Evolutionary conservation across 2,329 filamentous ascomycete genomes (phyloP), one percentile per base, ranked within the genome.

Genomic region (Furcasterigmium furcatum): DNA sequence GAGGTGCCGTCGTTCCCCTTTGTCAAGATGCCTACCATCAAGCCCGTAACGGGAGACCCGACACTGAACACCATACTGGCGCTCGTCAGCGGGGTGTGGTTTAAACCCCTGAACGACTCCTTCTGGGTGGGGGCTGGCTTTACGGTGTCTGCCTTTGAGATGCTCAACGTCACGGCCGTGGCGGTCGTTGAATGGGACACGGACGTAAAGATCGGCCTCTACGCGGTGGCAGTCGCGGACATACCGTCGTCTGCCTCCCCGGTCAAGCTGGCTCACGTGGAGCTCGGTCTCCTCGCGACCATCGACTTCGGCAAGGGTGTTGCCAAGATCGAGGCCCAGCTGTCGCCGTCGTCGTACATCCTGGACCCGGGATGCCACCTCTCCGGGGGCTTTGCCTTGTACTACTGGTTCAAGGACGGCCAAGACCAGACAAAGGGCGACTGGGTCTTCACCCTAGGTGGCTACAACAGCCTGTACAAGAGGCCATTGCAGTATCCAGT

Each of bases 391-490:
- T 66, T 69, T 41, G 70, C 64, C 0, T 55, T 74, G 2, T 65
- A 54, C 45, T 63, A 59, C 47, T 73, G 66, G 65, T 72, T 68
- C 39, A 58, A 55, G 3, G 49, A 58, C 32, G 29, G 12, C 10
- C 9, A 35, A 3, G 43, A 51, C 19, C 48, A 29, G 25, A 29
- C 25, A 29, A 29, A 52, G 5, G 72, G 72, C 2, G 58, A 73
- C 48, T 75, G 56, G 43, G 71, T 75, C 12, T 71, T 74, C 46
- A 67, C 65, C 3, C 46, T 73, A 20, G 73, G 73, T 5, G 73
- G 72, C 2, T 76, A 70, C 49, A 71, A 76, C 48, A 57, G 48
- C 3, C 56, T 61, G 0, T 76, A 60, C 52, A 40, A 41, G 1
- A 32, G 48, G 0, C 71, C 71, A 0, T 14, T 41, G 0, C 51